Percentiles rank a stretch among this genome's conserved stretches.
These are phyloP conservation scores for Bacterosira constricta DNA, from an alignment of 108 stramenopile genomes.

Conservation along the genomic window DNA sequence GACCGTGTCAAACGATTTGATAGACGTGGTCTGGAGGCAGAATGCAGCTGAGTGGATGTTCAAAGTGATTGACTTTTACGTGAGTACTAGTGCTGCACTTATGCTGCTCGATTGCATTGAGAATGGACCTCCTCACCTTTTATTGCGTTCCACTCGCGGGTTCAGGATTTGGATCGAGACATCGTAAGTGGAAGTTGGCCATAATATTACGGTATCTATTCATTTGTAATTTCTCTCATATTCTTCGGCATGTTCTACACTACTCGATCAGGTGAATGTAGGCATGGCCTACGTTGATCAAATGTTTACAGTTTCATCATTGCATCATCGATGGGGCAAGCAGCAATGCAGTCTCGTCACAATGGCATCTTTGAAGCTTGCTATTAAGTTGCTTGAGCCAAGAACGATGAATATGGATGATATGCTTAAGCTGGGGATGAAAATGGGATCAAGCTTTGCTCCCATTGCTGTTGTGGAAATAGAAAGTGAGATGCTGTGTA, in stretches of 20 bases:
- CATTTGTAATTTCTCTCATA: too few species aligned
- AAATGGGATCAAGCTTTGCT: neutral
- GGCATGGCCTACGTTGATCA: constrained; percentile 46
- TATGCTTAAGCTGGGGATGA: constrained; percentile 37
- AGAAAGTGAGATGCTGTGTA: constrained; percentile 35
- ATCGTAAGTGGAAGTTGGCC: constrained; percentile 11
- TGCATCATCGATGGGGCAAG: constrained; percentile 33
- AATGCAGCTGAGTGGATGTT: constrained; percentile 50
- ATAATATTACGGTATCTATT: too few species aligned
- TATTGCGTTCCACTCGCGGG: neutral
- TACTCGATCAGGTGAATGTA: neutral
- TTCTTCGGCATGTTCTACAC: too few species aligned
- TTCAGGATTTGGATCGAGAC: constrained; percentile 40
- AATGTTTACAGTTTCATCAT: constrained; percentile 27
- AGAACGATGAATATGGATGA: constrained; percentile 42
- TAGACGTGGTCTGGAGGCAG: constrained; percentile 44
- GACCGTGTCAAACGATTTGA: neutral
- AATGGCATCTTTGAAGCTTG: constrained; percentile 36
- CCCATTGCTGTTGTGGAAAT: constrained; percentile 19
- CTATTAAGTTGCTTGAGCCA: constrained; percentile 44
- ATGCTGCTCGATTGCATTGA: neutral
- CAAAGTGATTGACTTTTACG: constrained; percentile 30
- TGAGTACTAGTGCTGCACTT: neutral
- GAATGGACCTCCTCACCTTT: neutral
- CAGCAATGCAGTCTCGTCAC: constrained; percentile 22